Evolutionary conservation across 352 stramenopile genomes (phyloP).

Genomic region (Pythium rishiriense): DNA sequence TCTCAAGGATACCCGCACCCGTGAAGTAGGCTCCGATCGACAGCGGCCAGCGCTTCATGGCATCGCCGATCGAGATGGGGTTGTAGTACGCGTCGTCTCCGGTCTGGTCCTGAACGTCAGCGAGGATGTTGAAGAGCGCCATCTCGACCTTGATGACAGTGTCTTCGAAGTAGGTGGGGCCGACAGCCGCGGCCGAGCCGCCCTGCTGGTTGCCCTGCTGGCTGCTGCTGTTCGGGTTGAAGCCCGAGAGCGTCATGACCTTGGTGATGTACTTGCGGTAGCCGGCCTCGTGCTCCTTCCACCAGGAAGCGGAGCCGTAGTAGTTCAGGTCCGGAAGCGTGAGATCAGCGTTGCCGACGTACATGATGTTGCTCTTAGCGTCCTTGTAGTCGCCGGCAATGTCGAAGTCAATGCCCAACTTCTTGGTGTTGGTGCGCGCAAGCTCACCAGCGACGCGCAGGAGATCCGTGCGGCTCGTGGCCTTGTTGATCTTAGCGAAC

Average conservation of each 20-base stretch:
- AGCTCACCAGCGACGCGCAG: conserved; percentile 45
- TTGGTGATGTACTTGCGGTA: conserved; percentile 45
- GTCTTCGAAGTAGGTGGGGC: conserved; percentile 28
- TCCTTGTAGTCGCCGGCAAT: conserved; percentile 74
- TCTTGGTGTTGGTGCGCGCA: conserved; percentile 29
- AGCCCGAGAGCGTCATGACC: conserved; percentile 40
- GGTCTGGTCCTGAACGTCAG: conserved; percentile 49
- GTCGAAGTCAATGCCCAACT: conserved; percentile 68
- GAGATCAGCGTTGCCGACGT: conserved; percentile 75
- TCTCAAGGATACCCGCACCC: conserved; percentile 41
- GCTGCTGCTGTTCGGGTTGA: conserved; percentile 19
- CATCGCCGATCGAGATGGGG: conserved; percentile 81
- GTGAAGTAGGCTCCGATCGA: conserved; percentile 52
- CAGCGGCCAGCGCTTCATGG: conserved; percentile 47
- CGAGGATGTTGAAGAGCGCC: conserved; percentile 50
- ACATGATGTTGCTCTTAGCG: conserved; percentile 68
- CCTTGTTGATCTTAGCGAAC: conserved; percentile 39
- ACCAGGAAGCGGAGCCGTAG: conserved; percentile 58
- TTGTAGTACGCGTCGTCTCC: conserved; percentile 66
- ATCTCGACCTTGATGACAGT: conserved; percentile 77
- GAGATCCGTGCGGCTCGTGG: conserved; percentile 38
- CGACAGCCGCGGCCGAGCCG: background rate
- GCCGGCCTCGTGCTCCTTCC: conserved; percentile 35
- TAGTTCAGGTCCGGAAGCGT: conserved; percentile 87
- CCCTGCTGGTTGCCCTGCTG: conserved; percentile 23